phyloP scores from a whole-genome alignment of 306 rosid genomes.

The Oxytropis ochrocephala region DNA sequence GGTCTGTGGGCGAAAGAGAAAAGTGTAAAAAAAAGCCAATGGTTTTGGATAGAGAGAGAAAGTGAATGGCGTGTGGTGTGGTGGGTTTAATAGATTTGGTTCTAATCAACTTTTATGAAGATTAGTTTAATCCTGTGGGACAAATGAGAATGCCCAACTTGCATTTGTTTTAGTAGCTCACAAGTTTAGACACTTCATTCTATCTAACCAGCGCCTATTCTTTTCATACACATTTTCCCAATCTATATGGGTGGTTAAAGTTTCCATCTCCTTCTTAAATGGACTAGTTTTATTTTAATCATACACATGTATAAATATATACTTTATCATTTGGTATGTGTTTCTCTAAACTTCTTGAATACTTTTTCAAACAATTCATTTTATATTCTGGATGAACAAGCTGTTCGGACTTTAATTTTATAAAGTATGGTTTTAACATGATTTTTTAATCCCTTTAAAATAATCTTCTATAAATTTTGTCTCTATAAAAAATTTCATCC shows the following conservation, averaged over 20 bases:
- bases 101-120: background rate
- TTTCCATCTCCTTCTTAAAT: background rate
- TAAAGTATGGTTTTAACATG: too few relatives aligned
- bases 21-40: constrained; percentile 28
- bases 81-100: background rate
- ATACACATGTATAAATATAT: too few relatives aligned
- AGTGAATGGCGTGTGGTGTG: background rate
- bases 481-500: too few relatives aligned
- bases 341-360: too few relatives aligned
- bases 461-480: too few relatives aligned
- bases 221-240: background rate
- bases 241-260: background rate
- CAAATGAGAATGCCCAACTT: background rate
- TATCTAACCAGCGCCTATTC: background rate
- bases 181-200: background rate
- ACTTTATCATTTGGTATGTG: too few relatives aligned
- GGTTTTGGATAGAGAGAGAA: constrained; percentile 22
- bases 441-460: too few relatives aligned
- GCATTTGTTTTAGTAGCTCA: background rate
- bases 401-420: too few relatives aligned
- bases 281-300: too few relatives aligned
- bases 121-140: background rate
- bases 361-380: too few relatives aligned
- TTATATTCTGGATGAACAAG: too few relatives aligned
- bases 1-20: constrained; percentile 39